phyloP scores from a whole-genome alignment of 1,284 basidiomycete genomes.

The Ceratobasidium sp. region DNA sequence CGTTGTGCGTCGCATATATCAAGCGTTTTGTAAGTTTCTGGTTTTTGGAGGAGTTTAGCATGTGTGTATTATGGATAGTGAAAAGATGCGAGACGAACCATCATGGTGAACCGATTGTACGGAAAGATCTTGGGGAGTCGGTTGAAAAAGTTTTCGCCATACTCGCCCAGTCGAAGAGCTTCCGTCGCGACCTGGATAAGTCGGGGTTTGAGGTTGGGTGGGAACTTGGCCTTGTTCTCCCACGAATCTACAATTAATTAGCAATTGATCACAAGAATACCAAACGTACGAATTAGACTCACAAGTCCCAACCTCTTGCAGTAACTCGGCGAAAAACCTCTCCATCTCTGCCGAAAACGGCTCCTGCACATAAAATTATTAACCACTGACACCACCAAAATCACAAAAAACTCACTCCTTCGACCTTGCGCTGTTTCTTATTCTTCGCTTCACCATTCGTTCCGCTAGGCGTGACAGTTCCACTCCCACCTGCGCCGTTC shows the following conservation, averaged over 20 bases:
- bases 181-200: constrained; percentile 80
- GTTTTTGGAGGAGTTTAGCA: too few relatives aligned
- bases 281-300: too few relatives aligned
- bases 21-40: constrained; percentile 88
- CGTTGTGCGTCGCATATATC: constrained; percentile 77
- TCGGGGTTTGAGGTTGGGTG: constrained; percentile 80
- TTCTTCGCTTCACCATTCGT: constrained; percentile 30
- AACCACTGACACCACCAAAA: too few relatives aligned
- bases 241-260: constrained; percentile 67
- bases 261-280: too few relatives aligned
- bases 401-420: constrained; percentile 63
- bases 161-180: constrained; percentile 87
- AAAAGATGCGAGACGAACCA: constrained; percentile 65
- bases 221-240: constrained; percentile 90
- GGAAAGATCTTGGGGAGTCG: constrained; percentile 90
- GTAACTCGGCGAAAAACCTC: constrained; percentile 72
- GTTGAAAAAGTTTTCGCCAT: constrained; percentile 92
- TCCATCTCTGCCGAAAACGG: constrained; percentile 79
- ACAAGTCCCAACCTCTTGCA: constrained; percentile 54
- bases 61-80: too few relatives aligned
- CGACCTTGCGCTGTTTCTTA: constrained; percentile 74
- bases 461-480: constrained; percentile 10
- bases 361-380: constrained; percentile 61
- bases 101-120: constrained; percentile 94
- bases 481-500: constrained; percentile 25